phyloP scores from a whole-genome alignment of 2,329 filamentous ascomycete species.

The Penicillium sclerotiorum region DNA sequence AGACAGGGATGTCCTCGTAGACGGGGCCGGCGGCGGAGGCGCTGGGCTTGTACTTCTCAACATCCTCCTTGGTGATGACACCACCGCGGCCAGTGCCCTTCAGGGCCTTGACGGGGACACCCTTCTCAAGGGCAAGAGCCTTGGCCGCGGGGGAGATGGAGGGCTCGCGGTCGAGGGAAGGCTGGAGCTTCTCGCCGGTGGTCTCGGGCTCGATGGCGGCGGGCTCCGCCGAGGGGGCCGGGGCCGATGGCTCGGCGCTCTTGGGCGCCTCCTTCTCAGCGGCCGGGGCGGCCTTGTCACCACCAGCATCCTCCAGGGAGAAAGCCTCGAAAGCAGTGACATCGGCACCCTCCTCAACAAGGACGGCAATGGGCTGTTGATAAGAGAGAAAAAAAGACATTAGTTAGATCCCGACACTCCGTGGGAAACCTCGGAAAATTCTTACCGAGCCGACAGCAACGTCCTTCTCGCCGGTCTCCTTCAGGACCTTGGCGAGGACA shows the following conservation, averaged over 20 bases:
- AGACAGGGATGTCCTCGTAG: slow-evolving; percentile 83
- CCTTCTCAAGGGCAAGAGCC: slow-evolving; percentile 81
- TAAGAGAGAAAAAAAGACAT: neutral
- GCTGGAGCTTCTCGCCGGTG: slow-evolving; percentile 76
- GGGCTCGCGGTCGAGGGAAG: slow-evolving; percentile 79
- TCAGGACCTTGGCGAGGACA: slow-evolving; percentile 90
- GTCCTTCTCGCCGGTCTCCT: slow-evolving; percentile 92
- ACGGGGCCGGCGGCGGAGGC: slow-evolving; percentile 59
- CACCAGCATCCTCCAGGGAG: slow-evolving; percentile 85
- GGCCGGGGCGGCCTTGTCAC: slow-evolving; percentile 68
- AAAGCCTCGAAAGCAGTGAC: slow-evolving; percentile 87
- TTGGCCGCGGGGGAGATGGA: slow-evolving; percentile 73
- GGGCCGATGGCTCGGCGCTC: slow-evolving; percentile 49
- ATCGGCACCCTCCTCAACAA: slow-evolving; percentile 90
- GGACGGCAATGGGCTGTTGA: slow-evolving; percentile 84
- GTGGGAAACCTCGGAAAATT: slow-evolving; percentile 34
- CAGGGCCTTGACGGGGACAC: slow-evolving; percentile 72
- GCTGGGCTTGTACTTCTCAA: slow-evolving; percentile 78
- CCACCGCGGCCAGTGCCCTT: slow-evolving; percentile 88
- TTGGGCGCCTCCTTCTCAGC: slow-evolving; percentile 62
- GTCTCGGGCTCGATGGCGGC: slow-evolving; percentile 69
- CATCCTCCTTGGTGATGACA: slow-evolving; percentile 86
- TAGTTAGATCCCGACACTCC: slow-evolving; percentile 14
- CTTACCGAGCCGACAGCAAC: slow-evolving; percentile 90
- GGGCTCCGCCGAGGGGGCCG: slow-evolving; percentile 63